phyloP scores from a whole-genome alignment of 805 yeast genomes.

The Zygosaccharomyces kombuchaensis region DNA sequence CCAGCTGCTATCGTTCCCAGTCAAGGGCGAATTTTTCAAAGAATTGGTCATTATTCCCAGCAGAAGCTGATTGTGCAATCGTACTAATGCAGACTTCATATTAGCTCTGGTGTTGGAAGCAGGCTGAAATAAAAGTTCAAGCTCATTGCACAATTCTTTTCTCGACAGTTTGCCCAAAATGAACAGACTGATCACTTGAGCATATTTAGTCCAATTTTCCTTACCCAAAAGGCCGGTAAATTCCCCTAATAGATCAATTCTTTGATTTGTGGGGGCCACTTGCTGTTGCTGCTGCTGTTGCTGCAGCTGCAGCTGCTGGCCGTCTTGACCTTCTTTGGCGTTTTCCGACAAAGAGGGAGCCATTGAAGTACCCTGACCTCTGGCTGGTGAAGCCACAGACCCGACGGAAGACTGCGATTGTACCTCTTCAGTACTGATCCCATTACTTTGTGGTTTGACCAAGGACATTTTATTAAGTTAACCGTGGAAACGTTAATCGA shows the following conservation, averaged over 20 bases:
- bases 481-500: background rate
- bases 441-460: constrained; percentile 20
- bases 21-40: constrained; percentile 68
- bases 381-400: constrained; percentile 7
- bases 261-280: constrained; percentile 18
- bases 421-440: constrained; percentile 12
- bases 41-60: constrained; percentile 82
- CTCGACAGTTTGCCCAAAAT: constrained; percentile 77
- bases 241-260: constrained; percentile 68
- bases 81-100: constrained; percentile 20
- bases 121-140: constrained; percentile 48
- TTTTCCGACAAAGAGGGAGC: constrained; percentile 8
- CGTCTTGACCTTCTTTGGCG: constrained; percentile 2
- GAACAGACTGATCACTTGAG: constrained; percentile 70
- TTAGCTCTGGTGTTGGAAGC: constrained; percentile 5
- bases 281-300: constrained; percentile 8
- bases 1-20: constrained; percentile 52
- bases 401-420: constrained; percentile 1
- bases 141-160: constrained; percentile 58
- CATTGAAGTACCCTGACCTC: constrained; percentile 3
- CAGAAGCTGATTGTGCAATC: constrained; percentile 75
- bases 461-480: constrained; percentile 13
- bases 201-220: constrained; percentile 77
- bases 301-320: constrained; percentile 7
- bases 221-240: constrained; percentile 70